Percentiles rank a stretch among this genome's conserved stretches.
Conservation (phyloP, 768 basidiomycete species). For the Tephrocybe sp. region DNA sequence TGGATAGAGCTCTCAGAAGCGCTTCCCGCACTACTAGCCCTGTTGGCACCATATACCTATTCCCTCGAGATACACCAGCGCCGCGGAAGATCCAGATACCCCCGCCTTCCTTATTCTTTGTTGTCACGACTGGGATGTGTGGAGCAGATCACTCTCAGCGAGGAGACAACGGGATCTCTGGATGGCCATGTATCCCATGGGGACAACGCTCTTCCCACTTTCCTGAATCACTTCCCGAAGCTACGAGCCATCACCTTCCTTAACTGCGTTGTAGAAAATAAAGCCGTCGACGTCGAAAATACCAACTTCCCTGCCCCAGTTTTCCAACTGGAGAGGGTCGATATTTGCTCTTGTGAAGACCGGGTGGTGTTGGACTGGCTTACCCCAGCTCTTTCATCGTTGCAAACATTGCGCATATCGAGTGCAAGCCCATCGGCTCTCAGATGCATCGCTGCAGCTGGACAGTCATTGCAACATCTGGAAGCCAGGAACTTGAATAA, state of each 20-base stretch:
- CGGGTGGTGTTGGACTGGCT: conserved; percentile 6
- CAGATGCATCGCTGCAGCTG: conserved; percentile 3
- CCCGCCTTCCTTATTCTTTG: conserved; percentile 9
- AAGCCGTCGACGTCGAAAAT: neutral
- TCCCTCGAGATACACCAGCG: conserved; percentile 14
- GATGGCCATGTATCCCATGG: too few relatives aligned
- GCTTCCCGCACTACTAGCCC: conserved; percentile 1
- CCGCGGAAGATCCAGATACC: neutral
- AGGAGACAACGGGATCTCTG: neutral
- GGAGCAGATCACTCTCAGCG: conserved; percentile 10
- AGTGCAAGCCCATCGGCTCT: neutral
- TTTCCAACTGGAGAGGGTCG: conserved; percentile 4
- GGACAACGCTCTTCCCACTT: conserved; percentile 11
- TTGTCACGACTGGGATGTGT: conserved; percentile 11
- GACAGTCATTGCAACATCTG: conserved; percentile 6
- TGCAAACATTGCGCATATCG: neutral
- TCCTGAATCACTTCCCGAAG: conserved; percentile 15
- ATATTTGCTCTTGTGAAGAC: conserved; percentile 1
- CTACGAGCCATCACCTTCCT: conserved; percentile 13
- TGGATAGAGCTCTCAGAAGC: conserved; percentile 13
- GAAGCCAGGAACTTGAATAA: neutral
- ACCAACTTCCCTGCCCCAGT: neutral
- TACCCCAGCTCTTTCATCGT: conserved; percentile 8
- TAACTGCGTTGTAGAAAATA: conserved; percentile 4
- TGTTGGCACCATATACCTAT: conserved; percentile 10